Evolutionary conservation across 805 yeast species (phyloP).

Genomic region (Lipomyces sp.): DNA sequence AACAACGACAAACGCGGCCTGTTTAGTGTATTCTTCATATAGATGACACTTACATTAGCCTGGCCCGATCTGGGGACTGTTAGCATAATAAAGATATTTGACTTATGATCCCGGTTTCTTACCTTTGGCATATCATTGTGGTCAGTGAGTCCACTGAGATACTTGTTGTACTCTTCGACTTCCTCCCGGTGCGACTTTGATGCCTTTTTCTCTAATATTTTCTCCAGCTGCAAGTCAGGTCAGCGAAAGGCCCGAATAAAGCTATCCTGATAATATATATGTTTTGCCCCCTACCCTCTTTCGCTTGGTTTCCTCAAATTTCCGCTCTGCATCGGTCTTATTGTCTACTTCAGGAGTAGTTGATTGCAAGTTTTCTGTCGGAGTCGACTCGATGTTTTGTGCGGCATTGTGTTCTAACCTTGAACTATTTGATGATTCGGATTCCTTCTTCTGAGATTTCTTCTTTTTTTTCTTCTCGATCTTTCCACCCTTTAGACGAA

Average conservation of each 20-base stretch:
- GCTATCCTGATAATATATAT: neutral
- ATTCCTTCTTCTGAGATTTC: slow-evolving; percentile 8
- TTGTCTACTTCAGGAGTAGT: slow-evolving; percentile 2
- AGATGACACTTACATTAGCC: slow-evolving; percentile 16
- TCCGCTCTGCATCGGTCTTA: slow-evolving; percentile 37
- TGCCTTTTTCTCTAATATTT: slow-evolving; percentile 34
- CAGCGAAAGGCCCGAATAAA: neutral
- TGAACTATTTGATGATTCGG: slow-evolving; percentile 2
- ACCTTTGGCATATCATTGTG: slow-evolving; percentile 43
- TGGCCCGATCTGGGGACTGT: slow-evolving; percentile 27
- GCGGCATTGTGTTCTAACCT: neutral
- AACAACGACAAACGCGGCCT: neutral
- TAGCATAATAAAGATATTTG: neutral
- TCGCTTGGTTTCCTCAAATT: slow-evolving; percentile 38
- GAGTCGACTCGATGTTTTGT: neutral
- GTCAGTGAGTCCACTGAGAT: slow-evolving; percentile 38
- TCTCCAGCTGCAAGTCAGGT: slow-evolving; percentile 25
- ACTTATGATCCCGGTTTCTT: neutral
- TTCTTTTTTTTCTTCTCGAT: slow-evolving; percentile 29
- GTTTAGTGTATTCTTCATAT: neutral
- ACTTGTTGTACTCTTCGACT: slow-evolving; percentile 40
- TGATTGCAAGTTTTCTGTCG: neutral
- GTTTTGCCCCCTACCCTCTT: slow-evolving; percentile 34
- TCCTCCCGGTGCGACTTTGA: slow-evolving; percentile 39
- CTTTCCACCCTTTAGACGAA: slow-evolving; percentile 31